Percentiles rank a stretch among this genome's conserved stretches.
These are phyloP conservation scores for Populus simonii DNA, from an alignment of 345 rosid species.

Conservation along the genomic window DNA sequence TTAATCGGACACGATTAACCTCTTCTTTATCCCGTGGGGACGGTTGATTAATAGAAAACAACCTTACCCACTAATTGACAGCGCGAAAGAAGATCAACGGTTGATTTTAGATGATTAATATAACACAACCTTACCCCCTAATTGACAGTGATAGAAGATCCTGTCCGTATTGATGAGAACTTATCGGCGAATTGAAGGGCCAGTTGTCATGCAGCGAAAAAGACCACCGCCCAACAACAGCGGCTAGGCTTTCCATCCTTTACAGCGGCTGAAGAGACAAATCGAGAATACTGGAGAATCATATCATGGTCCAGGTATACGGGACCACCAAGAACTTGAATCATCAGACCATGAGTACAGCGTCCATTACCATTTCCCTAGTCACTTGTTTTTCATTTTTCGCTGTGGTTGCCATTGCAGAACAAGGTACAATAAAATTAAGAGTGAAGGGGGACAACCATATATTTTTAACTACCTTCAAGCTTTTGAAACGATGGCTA, in stretches of 20 bases:
- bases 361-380: neutral
- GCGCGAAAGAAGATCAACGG: no score
- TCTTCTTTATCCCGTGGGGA: no score
- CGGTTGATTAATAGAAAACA: no score
- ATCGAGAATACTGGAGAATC: neutral
- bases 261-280: no score
- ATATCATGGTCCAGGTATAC: neutral
- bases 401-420: neutral
- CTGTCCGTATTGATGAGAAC: no score
- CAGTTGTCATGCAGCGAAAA: no score
- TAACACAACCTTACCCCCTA: no score
- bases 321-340: neutral
- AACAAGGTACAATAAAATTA: neutral
- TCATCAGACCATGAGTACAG: neutral
- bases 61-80: no score
- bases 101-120: no score
- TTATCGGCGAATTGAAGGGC: no score
- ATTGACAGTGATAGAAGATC: no score
- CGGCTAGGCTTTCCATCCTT: neutral
- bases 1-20: no score
- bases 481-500: neutral
- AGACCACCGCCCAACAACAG: neutral
- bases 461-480: neutral
- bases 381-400: neutral
- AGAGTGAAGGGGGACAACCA: neutral